phyloP scores from a whole-genome alignment of 176 grass and related monocot genomes.

The Paspalum notatum region DNA sequence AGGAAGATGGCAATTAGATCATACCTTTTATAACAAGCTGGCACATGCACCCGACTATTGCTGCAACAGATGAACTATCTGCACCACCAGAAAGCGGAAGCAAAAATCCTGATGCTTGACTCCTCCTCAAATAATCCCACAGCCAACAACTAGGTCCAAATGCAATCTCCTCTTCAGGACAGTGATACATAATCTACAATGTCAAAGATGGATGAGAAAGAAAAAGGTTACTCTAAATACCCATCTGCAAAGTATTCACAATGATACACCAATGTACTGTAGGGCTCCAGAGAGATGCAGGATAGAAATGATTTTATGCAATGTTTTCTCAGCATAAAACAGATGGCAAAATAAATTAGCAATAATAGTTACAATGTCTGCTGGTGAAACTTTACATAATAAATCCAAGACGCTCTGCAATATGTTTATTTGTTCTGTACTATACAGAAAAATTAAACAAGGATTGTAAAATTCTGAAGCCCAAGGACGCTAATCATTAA shows the following conservation, averaged over 20 bases:
- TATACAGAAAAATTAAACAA: background rate
- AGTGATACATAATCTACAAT: constrained; percentile 76
- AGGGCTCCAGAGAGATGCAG: background rate
- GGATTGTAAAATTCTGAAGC: background rate
- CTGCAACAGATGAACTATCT: constrained; percentile 96
- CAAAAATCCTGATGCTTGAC: constrained; percentile 92
- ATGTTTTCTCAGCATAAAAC: constrained; percentile 4
- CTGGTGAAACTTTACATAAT: background rate
- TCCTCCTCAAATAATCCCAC: constrained; percentile 97
- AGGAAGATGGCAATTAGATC: constrained; percentile 1
- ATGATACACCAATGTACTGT: background rate
- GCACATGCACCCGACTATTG: constrained; percentile 96
- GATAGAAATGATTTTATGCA: constrained; percentile 15
- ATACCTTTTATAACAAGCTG: constrained; percentile 92
- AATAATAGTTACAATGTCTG: background rate
- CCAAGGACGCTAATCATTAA: constrained; percentile 6
- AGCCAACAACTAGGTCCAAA: constrained; percentile 98
- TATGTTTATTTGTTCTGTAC: background rate
- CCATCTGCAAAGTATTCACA: background rate
- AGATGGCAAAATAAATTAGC: constrained; percentile 11
- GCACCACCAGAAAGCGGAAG: constrained; percentile 98
- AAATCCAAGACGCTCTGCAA: background rate
- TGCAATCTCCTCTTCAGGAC: constrained; percentile 93
- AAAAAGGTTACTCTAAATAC: constrained; percentile 26
- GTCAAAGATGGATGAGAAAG: background rate